Evolutionary conservation across 176 grass and related monocot genomes (phyloP), one percentile per base, ranked within the genome.

Genomic region (Lolium multiflorum): DNA sequence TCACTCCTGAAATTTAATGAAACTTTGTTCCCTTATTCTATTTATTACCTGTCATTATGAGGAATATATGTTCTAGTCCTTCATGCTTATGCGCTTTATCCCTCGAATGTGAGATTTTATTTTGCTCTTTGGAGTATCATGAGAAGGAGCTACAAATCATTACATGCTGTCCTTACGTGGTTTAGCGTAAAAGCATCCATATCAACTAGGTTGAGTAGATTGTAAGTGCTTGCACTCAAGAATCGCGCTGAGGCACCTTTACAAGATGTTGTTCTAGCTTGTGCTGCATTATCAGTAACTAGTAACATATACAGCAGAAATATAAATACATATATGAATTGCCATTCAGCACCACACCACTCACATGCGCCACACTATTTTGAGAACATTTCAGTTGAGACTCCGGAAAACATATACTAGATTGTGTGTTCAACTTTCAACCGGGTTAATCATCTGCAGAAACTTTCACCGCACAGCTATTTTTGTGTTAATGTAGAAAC

Each of bases 11-110:
- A 69, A 57, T 54, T 81, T 52, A 43, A 75, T 70, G 25, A 58
- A 43, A 43, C 60, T 76, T 76, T 64, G 57, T 54, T 59, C 78
- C 5, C 35, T 26, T 65, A 92, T 85, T 84, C 35, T 79, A 72
- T 69, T 82, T 83, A 20, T 87, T 74, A 87, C 65, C 44, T 66
- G 1, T 47, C 62, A 39, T 59, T 54, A 49, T 78, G 69, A 3
- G 79, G 68, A 62, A 62, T 74, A 6, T 46, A 74, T 74, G 22
- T 63, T 63, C 24, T 31, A 15, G 84, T 59, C 57, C 21, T 31
- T 17, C 70, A 9, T 16, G 71, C 79, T 82, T 76, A 46, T 51
- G 6, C 18, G 0, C 15, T 46, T 39, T 55, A 81, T 68, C 71
- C 59, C 17, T 80, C 18, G 57, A 76, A 77, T 62, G 9, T 31